Conservation (phyloP, 768 basidiomycete genomes). For the Psilocybe cyanescens region DNA sequence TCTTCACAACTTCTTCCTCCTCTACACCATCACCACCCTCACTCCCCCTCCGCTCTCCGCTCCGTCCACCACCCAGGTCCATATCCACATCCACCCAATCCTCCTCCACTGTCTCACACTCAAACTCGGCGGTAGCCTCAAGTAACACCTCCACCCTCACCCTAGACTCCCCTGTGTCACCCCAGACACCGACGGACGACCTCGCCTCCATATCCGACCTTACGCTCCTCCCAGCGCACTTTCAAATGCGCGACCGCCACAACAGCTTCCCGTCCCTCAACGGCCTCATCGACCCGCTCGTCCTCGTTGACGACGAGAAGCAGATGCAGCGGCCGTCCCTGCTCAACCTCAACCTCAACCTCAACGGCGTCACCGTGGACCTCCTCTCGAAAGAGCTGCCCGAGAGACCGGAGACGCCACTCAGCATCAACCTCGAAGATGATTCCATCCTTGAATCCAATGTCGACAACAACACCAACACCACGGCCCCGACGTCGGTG, state of each 20-base stretch:
- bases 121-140: constrained; percentile 14
- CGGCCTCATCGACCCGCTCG: constrained; percentile 24
- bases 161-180: constrained; percentile 25
- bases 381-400: constrained; percentile 23
- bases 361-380: constrained; percentile 13
- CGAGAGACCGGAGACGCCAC: constrained; percentile 30
- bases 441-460: neutral
- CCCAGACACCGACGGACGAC: constrained; percentile 26
- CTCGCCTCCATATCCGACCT: constrained; percentile 28
- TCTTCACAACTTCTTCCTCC: constrained; percentile 31
- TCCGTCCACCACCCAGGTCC: constrained; percentile 36
- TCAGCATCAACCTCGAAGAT: constrained; percentile 27
- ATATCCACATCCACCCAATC: constrained; percentile 24
- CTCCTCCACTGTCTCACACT: constrained; percentile 11
- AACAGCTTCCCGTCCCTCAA: constrained; percentile 28
- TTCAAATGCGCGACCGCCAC: constrained; percentile 28
- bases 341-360: neutral
- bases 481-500: neutral
- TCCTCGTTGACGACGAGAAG: constrained; percentile 11
- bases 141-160: constrained; percentile 22
- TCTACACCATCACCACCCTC: constrained; percentile 20
- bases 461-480: neutral
- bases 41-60: constrained; percentile 39
- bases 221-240: neutral
- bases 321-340: too few species aligned